Evolutionary conservation across 805 yeast genomes (phyloP), one percentile per base, ranked within the genome.

Genomic region (Ogataea salicorniae): DNA sequence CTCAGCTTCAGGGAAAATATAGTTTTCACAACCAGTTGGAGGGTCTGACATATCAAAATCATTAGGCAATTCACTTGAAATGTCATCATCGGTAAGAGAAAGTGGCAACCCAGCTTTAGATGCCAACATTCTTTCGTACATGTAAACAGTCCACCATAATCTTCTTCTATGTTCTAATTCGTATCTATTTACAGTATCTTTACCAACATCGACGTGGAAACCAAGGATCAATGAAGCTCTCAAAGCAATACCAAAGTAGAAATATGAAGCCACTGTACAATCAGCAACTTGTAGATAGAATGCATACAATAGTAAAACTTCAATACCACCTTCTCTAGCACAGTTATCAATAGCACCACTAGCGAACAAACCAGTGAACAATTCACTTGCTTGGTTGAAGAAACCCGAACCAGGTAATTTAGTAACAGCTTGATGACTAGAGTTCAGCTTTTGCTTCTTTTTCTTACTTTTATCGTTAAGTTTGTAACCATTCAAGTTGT

Each of bases 221-320:
- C 95, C 95, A 23, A 85, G 63, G 41, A 85, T 80, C 46, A 86
- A 68, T 7, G 89, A 81, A 0, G 91, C 81, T 48, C 91, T 71
- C 35, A 86, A 63, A 0, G 92, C 92, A 49, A 83, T 73, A 3
- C 91, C 91, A 64, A 86, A 84, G 63, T 85, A 86, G 58, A 86
- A 84, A 57, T 86, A 86, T 4, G 91, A 84, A 0, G 91, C 86
- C 7, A 85, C 83, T 1, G 91, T 86, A 59, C 90, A 84, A 60
- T 86, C 95, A 0, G 92, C 92, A 26, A 86, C 92, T 62, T 86
- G 95, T 31, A 86, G 67, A 60, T 83, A 86, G 58, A 86, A 86
- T 0, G 92, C 92, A 66, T 85, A 85, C 16, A 86, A 66, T 23
- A 86, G 63, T 69, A 84, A 70, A 2, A 84, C 89, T 61, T 86